These are phyloP conservation scores for Fremontodendron californicum DNA, from an alignment of 345 rosid genomes.

Conservation along the genomic window DNA sequence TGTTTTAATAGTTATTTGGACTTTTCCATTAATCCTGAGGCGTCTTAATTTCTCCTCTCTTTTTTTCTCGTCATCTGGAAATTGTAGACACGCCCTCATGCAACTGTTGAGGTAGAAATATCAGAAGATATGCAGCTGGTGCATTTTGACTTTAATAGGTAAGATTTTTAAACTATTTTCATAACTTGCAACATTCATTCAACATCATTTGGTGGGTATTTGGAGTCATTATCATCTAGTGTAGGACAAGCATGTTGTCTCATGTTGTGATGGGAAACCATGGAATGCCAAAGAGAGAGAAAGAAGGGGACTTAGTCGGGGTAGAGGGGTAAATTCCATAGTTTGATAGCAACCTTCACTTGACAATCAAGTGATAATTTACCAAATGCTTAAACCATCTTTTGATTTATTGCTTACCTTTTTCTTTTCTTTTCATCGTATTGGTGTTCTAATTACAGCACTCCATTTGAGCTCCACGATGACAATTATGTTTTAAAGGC, in stretches of 20 bases:
- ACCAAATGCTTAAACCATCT: background rate
- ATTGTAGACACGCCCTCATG: constrained; percentile 90
- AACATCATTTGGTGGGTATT: background rate
- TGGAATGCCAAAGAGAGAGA: background rate
- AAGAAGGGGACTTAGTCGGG: background rate
- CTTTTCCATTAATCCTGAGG: constrained; percentile 14
- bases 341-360: background rate
- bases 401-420: background rate
- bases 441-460: constrained; percentile 43
- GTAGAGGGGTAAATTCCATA: background rate
- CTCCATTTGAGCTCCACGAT: constrained; percentile 99
- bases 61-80: constrained; percentile 12
- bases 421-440: background rate
- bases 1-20: background rate
- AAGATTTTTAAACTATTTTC: constrained; percentile 5
- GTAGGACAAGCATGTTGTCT: background rate
- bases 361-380: background rate
- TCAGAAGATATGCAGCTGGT: constrained; percentile 99
- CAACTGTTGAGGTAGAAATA: constrained; percentile 99
- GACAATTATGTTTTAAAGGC: constrained; percentile 96
- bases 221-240: too few relatives aligned
- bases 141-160: constrained; percentile 98
- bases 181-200: background rate
- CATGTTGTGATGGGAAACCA: background rate
- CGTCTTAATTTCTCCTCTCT: background rate